phyloP scores from a whole-genome alignment of 2,329 filamentous ascomycete species.

The Phaeosphaeriaceae sp. region DNA sequence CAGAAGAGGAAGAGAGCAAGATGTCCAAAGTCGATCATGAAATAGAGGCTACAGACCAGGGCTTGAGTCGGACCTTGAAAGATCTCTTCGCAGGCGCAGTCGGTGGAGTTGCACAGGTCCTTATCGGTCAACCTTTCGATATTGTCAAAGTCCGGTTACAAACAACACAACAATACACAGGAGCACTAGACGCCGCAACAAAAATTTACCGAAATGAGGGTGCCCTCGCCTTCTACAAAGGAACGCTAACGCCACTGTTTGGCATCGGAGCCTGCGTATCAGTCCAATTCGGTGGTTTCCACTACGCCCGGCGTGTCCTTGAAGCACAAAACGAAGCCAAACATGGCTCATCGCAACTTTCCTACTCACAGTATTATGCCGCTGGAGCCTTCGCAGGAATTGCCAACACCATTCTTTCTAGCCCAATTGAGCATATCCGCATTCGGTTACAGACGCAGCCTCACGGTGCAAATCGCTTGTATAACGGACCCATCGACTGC shows the following conservation, averaged over 20 bases:
- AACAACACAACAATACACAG: constrained; percentile 81
- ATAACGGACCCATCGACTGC: constrained; percentile 86
- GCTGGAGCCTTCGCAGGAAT: constrained; percentile 92
- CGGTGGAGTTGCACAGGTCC: constrained; percentile 90
- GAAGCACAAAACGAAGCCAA: constrained; percentile 70
- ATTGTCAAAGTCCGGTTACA: constrained; percentile 92
- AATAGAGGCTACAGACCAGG: constrained; percentile 44
- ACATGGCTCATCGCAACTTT: constrained; percentile 60
- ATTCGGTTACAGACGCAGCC: constrained; percentile 97
- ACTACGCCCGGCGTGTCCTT: constrained; percentile 85
- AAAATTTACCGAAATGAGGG: constrained; percentile 90
- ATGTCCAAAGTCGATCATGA: constrained; percentile 48
- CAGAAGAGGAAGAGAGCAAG: constrained; percentile 2
- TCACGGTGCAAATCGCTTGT: constrained; percentile 79
- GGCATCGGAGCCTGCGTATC: constrained; percentile 95
- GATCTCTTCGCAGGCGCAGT: constrained; percentile 90
- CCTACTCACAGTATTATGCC: constrained; percentile 86
- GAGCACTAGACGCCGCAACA: constrained; percentile 78
- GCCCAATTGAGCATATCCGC: constrained; percentile 94
- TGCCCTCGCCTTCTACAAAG: constrained; percentile 94
- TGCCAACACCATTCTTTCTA: constrained; percentile 85
- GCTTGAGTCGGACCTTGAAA: constrained; percentile 66
- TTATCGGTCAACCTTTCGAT: constrained; percentile 77
- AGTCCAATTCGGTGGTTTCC: constrained; percentile 98
- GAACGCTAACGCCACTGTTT: constrained; percentile 90